Base-by-base conservation (phyloP, 305 asterid species). In the Lippia alba region DNA sequence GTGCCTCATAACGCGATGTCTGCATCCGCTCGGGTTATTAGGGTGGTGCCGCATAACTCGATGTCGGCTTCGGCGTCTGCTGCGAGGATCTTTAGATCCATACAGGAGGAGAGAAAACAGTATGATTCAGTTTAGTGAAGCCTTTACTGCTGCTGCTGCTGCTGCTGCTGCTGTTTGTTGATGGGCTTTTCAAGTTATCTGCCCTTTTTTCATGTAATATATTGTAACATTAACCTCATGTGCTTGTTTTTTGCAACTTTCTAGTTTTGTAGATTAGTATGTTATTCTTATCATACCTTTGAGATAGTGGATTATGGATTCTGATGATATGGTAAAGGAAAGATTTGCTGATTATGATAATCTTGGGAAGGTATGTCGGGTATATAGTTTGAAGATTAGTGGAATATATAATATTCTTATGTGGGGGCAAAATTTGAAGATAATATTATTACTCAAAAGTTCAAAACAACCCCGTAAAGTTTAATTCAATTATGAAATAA, bases 21-120 rank as follows among this genome's bases (percentile, higher is more conserved):
- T 24, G 99, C 97, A 24, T 24, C 67, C 1, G 39, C 19, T 9
- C 74, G 66, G 66, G 85, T 82, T 58, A 90, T 92, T 76, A 84
- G 72, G 74, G 98, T 89, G 1, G 91, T 94, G 17, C 96, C 99
- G 4, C 96, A 69, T 56, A 88, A 89, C 63, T 85, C 91, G 16
- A 48, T 82, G 34, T 82, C 89, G 18, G 99, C 97, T 3, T 85
- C 91, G 6, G 96, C 85, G 76, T 88, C 94, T 9, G 97, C 86
- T 15, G 99, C 93, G n/a, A 89, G 95, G 34, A 91, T 94, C 53
- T 91, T 94, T 60, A 83, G 66, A 74, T 87, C 94, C 17, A 94
- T 94, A 69, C 96, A 89, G 77, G 87, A 86, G 79, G 99, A 91
- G 78, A 85, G 97, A 69, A 80, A 81, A 73, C 94, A 79, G 77